Base-by-base conservation (phyloP, 495 filamentous ascomycete species). In the Daldinia grandis region DNA sequence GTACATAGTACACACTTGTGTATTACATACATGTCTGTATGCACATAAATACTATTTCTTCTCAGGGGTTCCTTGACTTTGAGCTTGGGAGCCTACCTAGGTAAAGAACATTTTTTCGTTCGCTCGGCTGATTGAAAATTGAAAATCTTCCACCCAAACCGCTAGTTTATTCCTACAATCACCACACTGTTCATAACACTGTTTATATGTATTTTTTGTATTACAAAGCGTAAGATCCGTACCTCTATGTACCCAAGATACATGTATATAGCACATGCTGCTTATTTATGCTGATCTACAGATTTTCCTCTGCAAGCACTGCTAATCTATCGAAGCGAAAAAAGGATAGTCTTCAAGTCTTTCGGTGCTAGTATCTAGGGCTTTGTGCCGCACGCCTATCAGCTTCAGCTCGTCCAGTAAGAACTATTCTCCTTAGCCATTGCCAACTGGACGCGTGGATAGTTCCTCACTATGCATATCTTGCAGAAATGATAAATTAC, bases 371-470 rank as follows among this genome's bases (percentile, higher is more conserved):
- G 42, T 47, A 47, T 47, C 42, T 47, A 47, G 19, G 42, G 42
- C 42, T 47, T 47, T 47, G 42, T 47, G 42, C 19, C 17, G 42
- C 21, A 21, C 49, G 49, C 49, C 49, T 53, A 27, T 53, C 49
- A 30, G 27, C 25, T 44, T 19, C 14, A 54, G 15, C 5, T 69
- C 47, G 53, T 51, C 60, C 53, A 44, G 54, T 58, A 42, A 31
- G 57, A 70, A 58, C 3, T 14, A 12, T 25, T 38, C 33, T 33
- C 58, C 19, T 31, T 31, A 40, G 51, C 59, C 66, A 58, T 53
- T 51, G 28, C 54, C n/a, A 47, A 58, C 44, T 64, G 62, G 68
- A 70, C 68, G 68, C 68, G 68, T 67, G 63, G 54, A 72, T 59
- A 15, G 68, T 66, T 71, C 28, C 53, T 58, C 15, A 58, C 44